Conservation (phyloP, 805 yeast genomes). For the Wickerhamiella vanderwaltii region DNA sequence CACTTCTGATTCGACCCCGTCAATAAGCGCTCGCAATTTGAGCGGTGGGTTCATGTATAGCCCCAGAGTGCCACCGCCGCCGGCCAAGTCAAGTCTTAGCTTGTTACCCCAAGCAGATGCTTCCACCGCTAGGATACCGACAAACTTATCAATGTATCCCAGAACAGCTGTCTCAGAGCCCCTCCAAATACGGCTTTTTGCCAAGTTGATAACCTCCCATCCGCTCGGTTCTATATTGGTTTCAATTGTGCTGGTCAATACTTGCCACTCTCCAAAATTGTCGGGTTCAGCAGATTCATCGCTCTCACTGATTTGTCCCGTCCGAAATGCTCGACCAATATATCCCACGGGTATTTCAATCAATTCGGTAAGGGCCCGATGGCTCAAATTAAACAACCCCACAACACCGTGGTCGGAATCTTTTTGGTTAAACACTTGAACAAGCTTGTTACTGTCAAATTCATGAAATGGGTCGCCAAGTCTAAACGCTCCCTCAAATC, state of each 20-base stretch:
- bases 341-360: not conserved
- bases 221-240: slow-evolving; percentile 14
- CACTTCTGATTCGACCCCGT: not conserved
- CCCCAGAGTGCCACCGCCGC: not conserved
- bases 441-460: slow-evolving; percentile 10
- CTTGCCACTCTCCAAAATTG: no score
- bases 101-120: not conserved
- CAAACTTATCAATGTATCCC: slow-evolving; percentile 16
- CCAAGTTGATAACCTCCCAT: slow-evolving; percentile 15
- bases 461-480: slow-evolving; percentile 16
- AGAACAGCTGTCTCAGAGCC: slow-evolving; percentile 11
- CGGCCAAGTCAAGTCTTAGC: not conserved
- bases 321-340: slow-evolving; percentile 2
- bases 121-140: slow-evolving; percentile 14
- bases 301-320: slow-evolving; percentile 1
- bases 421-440: slow-evolving; percentile 13
- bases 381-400: slow-evolving; percentile 14
- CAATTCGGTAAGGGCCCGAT: not conserved
- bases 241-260: not conserved
- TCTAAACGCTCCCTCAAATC: slow-evolving; percentile 12
- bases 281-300: not conserved
- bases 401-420: slow-evolving; percentile 1
- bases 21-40: no score
- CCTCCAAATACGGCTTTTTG: slow-evolving; percentile 4
- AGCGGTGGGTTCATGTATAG: not conserved